Conservation (phyloP, 805 yeast genomes). For the Kodamaea hsintzibuensis region DNA sequence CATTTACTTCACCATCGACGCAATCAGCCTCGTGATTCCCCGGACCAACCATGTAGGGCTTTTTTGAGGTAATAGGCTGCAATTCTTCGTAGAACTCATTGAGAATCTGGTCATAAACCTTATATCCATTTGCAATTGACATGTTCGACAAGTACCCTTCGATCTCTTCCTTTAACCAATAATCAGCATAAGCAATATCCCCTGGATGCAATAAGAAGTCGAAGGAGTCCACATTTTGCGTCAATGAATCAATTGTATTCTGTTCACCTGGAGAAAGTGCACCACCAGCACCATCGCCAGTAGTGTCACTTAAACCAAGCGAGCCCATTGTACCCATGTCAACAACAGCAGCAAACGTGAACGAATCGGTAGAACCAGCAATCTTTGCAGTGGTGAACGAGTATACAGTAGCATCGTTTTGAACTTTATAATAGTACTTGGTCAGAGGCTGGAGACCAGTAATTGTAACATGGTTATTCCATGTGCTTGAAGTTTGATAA, state of each 20-base stretch:
- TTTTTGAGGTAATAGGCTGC: slow-evolving; percentile 13
- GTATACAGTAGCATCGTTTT: slow-evolving; percentile 10
- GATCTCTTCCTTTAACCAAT: slow-evolving; percentile 16
- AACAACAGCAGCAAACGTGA: slow-evolving; percentile 13
- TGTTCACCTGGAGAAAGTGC: slow-evolving; percentile 15
- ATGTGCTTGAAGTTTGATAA: slow-evolving; percentile 15
- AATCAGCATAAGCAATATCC: slow-evolving; percentile 17
- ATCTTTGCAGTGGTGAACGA: slow-evolving; percentile 14
- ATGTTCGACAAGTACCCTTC: slow-evolving; percentile 14
- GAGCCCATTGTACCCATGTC: slow-evolving; percentile 18
- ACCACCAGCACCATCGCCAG: slow-evolving; percentile 13
- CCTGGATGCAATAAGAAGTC: slow-evolving; percentile 18
- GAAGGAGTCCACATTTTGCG: slow-evolving; percentile 8
- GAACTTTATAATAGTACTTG: slow-evolving; percentile 15
- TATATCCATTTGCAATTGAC: slow-evolving; percentile 10
- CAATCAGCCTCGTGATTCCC: slow-evolving; percentile 20
- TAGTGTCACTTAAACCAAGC: slow-evolving; percentile 14
- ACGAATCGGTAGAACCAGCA: slow-evolving; percentile 13
- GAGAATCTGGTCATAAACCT: slow-evolving; percentile 16
- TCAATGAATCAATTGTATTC: slow-evolving; percentile 14
- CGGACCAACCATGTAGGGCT: slow-evolving; percentile 16
- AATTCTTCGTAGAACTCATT: slow-evolving; percentile 15
- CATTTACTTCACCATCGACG: slow-evolving; percentile 11
- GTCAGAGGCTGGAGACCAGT: slow-evolving; percentile 14
- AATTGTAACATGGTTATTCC: slow-evolving; percentile 16